Percentiles rank a stretch among this genome's conserved stretches.
These are phyloP conservation scores for Pythium folliculosum DNA, from an alignment of 352 stramenopile genomes.

Conservation along the genomic window DNA sequence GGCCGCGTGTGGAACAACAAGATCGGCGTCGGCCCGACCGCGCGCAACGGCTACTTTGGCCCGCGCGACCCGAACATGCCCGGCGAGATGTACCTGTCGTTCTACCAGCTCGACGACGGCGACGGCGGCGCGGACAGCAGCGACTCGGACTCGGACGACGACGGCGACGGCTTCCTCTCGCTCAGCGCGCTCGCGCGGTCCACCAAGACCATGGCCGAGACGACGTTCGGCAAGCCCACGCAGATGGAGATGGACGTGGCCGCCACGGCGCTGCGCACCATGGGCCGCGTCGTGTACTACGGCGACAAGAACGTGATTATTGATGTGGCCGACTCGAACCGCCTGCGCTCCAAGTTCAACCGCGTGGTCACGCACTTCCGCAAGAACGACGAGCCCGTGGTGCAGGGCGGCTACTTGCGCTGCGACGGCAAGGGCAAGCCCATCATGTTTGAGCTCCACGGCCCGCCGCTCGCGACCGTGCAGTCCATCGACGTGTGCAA, in stretches of 20 bases:
- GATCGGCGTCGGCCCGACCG: slow-evolving; percentile 70
- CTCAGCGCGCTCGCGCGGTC: slow-evolving; percentile 50
- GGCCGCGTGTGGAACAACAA: slow-evolving; percentile 88
- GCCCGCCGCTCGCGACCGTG: slow-evolving; percentile 49
- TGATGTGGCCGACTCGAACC: slow-evolving; percentile 81
- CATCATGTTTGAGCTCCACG: slow-evolving; percentile 76
- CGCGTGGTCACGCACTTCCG: slow-evolving; percentile 79
- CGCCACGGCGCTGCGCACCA: slow-evolving; percentile 48
- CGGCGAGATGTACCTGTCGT: slow-evolving; percentile 80
- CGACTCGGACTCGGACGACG: slow-evolving; percentile 56
- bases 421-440: slow-evolving; percentile 78
- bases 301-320: slow-evolving; percentile 78
- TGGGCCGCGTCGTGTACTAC: slow-evolving; percentile 79
- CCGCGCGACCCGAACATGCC: slow-evolving; percentile 67
- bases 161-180: slow-evolving; percentile 67
- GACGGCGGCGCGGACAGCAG: slow-evolving; percentile 37
- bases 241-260: slow-evolving; percentile 59
- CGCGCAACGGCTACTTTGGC: slow-evolving; percentile 80
- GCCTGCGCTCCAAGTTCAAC: slow-evolving; percentile 81
- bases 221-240: slow-evolving; percentile 62
- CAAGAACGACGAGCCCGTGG: slow-evolving; percentile 59
- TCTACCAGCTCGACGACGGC: slow-evolving; percentile 58
- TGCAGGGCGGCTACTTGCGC: slow-evolving; percentile 67
- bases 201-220: slow-evolving; percentile 67
- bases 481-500: slow-evolving; percentile 52